Percentiles rank a stretch among this genome's conserved stretches.
Evolutionary conservation across 2,329 filamentous ascomycete genomes (phyloP).

Genomic region (Pseudocercospora eumusae): DNA sequence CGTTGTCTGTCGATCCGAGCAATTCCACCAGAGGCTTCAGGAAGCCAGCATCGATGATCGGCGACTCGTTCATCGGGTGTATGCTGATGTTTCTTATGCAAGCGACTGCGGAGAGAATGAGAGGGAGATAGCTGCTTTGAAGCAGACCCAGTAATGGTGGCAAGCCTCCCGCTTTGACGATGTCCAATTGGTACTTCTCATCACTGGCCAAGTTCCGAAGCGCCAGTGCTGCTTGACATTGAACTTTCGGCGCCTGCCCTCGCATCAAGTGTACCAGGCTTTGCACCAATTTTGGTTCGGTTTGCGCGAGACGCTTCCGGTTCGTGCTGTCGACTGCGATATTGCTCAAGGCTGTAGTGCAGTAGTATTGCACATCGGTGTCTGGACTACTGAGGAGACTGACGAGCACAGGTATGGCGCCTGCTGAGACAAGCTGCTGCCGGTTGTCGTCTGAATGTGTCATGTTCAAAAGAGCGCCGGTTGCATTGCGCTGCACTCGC

Average conservation of each 20-base stretch:
- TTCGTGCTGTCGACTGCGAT: constrained; percentile 94
- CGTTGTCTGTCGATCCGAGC: constrained; percentile 91
- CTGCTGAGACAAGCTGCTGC: constrained; percentile 94
- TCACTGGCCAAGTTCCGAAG: constrained; percentile 94
- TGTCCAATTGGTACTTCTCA: constrained; percentile 97
- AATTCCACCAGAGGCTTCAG: constrained; percentile 90
- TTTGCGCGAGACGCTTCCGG: constrained; percentile 84
- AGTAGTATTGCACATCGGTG: constrained; percentile 99
- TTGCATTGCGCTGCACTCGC: constrained; percentile 96
- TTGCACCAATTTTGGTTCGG: constrained; percentile 87
- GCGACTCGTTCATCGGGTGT: constrained; percentile 94
- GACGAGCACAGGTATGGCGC: constrained; percentile 95
- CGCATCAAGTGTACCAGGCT: constrained; percentile 96
- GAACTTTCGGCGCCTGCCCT: constrained; percentile 93
- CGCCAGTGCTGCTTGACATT: constrained; percentile 93
- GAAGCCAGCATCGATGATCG: constrained; percentile 97
- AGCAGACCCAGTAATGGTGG: constrained; percentile 82
- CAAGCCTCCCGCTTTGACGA: constrained; percentile 85
- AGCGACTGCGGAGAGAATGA: constrained; percentile 94
- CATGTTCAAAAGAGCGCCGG: constrained; percentile 95
- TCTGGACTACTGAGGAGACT: constrained; percentile 90
- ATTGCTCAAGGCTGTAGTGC: constrained; percentile 96
- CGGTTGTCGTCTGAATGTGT: constrained; percentile 99
- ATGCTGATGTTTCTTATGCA: constrained; percentile 99
- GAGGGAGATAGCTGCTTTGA: constrained; percentile 90